These are phyloP conservation scores for Asterionellopsis glacialis DNA, from an alignment of 108 stramenopile species.

Conservation along the genomic window DNA sequence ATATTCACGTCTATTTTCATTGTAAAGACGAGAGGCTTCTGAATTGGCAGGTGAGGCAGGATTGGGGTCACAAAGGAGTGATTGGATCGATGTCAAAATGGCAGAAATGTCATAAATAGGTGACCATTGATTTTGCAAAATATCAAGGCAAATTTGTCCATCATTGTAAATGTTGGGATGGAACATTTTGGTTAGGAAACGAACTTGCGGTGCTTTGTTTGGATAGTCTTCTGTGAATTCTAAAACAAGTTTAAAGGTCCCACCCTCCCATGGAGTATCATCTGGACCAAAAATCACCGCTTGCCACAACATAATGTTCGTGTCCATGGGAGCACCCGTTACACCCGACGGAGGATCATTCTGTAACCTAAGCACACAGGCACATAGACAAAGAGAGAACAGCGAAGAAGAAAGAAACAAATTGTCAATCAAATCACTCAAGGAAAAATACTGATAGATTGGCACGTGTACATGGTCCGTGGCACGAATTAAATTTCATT, in stretches of 20 bases:
- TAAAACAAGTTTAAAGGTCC: slow-evolving; percentile 92
- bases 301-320: slow-evolving; percentile 96
- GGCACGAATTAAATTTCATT: no score
- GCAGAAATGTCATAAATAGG: slow-evolving; percentile 99
- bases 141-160: slow-evolving; percentile 97
- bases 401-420: slow-evolving; percentile 9
- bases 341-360: slow-evolving; percentile 98
- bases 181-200: slow-evolving; percentile 98
- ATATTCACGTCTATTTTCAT: slow-evolving; percentile 97
- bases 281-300: slow-evolving; percentile 99
- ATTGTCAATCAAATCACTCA: neutral
- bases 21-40: slow-evolving; percentile 96
- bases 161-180: slow-evolving; percentile 99
- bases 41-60: slow-evolving; percentile 96
- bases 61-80: slow-evolving; percentile 98
- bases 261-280: slow-evolving; percentile 99
- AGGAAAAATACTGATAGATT: neutral
- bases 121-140: slow-evolving; percentile 99
- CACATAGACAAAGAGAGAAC: neutral
- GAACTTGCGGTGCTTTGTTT: slow-evolving; percentile 96
- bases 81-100: slow-evolving; percentile 98
- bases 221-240: slow-evolving; percentile 99
- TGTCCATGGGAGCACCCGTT: slow-evolving; percentile 98
- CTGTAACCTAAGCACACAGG: slow-evolving; percentile 47
- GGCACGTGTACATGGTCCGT: neutral